Evolutionary conservation across 176 grass and related monocot genomes (phyloP).

Genomic region (Pontederia paniculata): DNA sequence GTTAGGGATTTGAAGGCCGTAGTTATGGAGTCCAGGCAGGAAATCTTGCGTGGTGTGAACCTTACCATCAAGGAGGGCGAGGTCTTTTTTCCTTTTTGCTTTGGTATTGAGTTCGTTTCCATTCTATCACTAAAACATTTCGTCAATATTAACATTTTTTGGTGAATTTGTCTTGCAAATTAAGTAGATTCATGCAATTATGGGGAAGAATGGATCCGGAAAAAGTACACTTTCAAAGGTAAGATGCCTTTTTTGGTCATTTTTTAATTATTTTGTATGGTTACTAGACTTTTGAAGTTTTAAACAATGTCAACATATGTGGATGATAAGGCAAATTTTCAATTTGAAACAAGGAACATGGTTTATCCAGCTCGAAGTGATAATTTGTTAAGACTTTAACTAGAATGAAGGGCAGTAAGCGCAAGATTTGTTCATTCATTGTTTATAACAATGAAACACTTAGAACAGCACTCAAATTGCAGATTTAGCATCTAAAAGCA

Average conservation of each 20-base stretch:
- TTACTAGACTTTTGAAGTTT: too few species aligned
- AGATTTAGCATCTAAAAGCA: too few species aligned
- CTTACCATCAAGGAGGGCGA: slow-evolving; percentile 70
- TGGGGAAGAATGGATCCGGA: slow-evolving; percentile 91
- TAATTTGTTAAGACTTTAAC: too few species aligned
- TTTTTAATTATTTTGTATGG: too few species aligned
- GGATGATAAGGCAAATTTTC: too few species aligned
- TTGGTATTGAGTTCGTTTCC: neutral
- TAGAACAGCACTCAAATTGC: too few species aligned
- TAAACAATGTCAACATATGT: too few species aligned
- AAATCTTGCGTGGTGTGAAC: slow-evolving; percentile 56
- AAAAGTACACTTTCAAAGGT: slow-evolving; percentile 96
- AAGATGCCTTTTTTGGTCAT: neutral
- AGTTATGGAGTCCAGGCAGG: slow-evolving; percentile 41
- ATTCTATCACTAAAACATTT: neutral
- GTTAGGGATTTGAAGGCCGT: slow-evolving; percentile 59
- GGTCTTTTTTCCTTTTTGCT: slow-evolving; percentile 23
- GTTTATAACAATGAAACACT: too few species aligned
- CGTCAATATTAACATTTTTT: neutral
- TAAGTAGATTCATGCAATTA: slow-evolving; percentile 70
- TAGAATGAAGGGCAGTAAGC: too few species aligned
- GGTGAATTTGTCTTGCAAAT: slow-evolving; percentile 1
- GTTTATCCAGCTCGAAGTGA: too few species aligned
- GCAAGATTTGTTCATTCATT: too few species aligned
- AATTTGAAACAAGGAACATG: too few species aligned